phyloP scores from a whole-genome alignment of 2,329 filamentous ascomycete genomes.

The Microthyrium microscopicum region DNA sequence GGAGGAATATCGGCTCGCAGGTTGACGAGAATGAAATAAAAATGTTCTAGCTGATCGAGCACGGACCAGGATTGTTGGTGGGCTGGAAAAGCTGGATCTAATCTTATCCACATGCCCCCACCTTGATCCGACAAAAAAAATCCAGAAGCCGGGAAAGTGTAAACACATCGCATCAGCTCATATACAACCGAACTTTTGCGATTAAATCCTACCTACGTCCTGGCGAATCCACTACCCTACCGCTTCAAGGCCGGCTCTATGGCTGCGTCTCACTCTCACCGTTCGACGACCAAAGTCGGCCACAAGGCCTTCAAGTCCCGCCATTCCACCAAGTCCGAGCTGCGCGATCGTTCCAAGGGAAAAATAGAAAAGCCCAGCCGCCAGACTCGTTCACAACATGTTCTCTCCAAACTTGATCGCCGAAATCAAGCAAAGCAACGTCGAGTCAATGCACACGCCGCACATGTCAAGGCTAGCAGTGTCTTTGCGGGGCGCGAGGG shows the following conservation, averaged over 20 bases:
- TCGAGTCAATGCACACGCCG: conserved; percentile 66
- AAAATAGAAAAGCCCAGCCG: conserved; percentile 60
- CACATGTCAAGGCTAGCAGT: conserved; percentile 60
- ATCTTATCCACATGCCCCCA: too few species aligned
- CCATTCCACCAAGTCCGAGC: conserved; percentile 72
- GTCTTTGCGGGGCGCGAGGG: conserved; percentile 78
- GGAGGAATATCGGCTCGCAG: too few species aligned
- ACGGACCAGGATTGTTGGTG: too few species aligned
- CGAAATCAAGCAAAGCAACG: conserved; percentile 89
- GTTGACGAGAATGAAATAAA: too few species aligned
- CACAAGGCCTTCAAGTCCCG: conserved; percentile 89
- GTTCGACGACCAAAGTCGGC: conserved; percentile 74
- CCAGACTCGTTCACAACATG: conserved; percentile 85
- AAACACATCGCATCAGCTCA: too few species aligned
- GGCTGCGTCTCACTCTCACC: conserved; percentile 56
- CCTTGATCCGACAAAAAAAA: too few species aligned
- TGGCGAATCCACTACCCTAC: conserved; percentile 35
- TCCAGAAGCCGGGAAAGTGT: too few species aligned
- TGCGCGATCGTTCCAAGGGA: conserved; percentile 56
- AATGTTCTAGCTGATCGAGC: too few species aligned
- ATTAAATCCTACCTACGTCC: too few species aligned
- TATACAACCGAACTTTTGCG: too few species aligned
- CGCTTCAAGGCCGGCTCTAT: conserved; percentile 65
- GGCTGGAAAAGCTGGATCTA: too few species aligned
- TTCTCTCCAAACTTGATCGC: conserved; percentile 94